Evolutionary conservation across 192 early-diverging fungal genomes (phyloP).

Genomic region (Dissophora globulifera): DNA sequence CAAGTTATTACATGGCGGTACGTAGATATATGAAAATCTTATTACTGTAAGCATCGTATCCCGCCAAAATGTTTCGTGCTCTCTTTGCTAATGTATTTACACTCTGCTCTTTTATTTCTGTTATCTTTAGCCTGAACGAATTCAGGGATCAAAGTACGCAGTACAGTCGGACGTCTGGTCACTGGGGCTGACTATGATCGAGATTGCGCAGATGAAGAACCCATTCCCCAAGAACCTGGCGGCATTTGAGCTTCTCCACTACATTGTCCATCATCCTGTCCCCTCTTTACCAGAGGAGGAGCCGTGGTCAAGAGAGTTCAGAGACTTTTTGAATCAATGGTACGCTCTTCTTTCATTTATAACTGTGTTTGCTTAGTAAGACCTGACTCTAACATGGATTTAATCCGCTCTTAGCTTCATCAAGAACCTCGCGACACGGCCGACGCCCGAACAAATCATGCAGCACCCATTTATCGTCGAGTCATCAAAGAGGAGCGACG

Average conservation of each 20-base stretch:
- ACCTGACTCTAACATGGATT: not conserved
- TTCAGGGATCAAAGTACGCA: constrained; percentile 88
- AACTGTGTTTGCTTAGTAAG: not conserved
- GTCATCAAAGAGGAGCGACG: constrained; percentile 56
- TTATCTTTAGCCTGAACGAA: constrained; percentile 86
- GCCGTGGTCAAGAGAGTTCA: constrained; percentile 68
- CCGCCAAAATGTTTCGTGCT: too few species aligned
- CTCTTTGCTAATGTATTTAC: not conserved
- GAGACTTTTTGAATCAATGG: constrained; percentile 79
- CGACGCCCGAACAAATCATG: constrained; percentile 74
- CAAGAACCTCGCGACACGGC: constrained; percentile 77
- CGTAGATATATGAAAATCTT: too few species aligned
- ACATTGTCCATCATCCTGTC: constrained; percentile 90
- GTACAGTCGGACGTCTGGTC: constrained; percentile 98
- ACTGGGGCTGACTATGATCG: constrained; percentile 91
- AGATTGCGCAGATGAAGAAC: constrained; percentile 91
- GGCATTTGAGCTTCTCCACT: constrained; percentile 93
- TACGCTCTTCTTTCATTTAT: constrained; percentile 49
- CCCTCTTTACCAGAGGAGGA: constrained; percentile 78
- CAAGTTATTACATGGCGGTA: constrained; percentile 96
- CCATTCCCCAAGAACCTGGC: constrained; percentile 88
- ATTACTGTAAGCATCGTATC: too few species aligned
- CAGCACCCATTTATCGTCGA: constrained; percentile 75
- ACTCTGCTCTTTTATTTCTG: not conserved
- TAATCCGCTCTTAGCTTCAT: constrained; percentile 64